Conservation (phyloP, 2,329 filamentous ascomycete genomes). For the Neofusicoccum sp. region DNA sequence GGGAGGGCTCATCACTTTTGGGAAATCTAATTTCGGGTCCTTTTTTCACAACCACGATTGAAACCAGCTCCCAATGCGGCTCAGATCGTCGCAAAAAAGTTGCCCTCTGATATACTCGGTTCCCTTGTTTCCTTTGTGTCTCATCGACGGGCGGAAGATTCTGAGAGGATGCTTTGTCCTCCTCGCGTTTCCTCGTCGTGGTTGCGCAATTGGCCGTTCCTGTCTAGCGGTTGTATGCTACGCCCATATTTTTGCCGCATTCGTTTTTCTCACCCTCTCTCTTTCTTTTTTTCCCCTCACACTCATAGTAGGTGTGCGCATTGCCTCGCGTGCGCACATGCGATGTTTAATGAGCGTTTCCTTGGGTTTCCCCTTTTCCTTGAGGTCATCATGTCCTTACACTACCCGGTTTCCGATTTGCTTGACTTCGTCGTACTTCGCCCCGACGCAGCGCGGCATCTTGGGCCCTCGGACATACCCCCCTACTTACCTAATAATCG, state of each 20-base stretch:
- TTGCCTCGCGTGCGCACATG: conserved; percentile 12
- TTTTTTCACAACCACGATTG: conserved; percentile 7
- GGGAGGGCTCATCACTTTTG: neutral
- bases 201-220: neutral
- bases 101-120: conserved; percentile 9
- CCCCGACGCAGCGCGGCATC: neutral
- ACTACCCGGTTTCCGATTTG: neutral
- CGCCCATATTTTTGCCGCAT: neutral
- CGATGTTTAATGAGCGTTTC: conserved; percentile 16
- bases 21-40: conserved; percentile 13
- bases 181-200: neutral
- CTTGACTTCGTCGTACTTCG: neutral
- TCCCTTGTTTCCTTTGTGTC: conserved; percentile 12
- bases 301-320: conserved; percentile 3
- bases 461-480: neutral
- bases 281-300: neutral
- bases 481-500: conserved; percentile 8
- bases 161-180: neutral
- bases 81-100: conserved; percentile 14
- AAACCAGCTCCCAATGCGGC: neutral
- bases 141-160: neutral
- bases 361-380: conserved; percentile 1
- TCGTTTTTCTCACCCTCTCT: conserved; percentile 3
- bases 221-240: conserved; percentile 7
- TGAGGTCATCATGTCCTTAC: neutral